Conservation (phyloP, 768 basidiomycete species). For the Cystobasidium onofrii region DNA sequence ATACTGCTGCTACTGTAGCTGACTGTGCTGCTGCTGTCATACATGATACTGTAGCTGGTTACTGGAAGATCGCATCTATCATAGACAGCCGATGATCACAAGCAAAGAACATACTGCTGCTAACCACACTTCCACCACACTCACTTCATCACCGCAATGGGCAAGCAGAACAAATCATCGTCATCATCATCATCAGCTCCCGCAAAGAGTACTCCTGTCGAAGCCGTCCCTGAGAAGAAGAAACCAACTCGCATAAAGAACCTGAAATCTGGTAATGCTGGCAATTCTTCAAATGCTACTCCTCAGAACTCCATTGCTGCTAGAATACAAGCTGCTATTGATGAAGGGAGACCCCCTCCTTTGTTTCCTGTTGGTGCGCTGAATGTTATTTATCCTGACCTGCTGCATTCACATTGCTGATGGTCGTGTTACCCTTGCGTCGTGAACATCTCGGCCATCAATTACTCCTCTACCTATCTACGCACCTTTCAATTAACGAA, state of each 20-base stretch:
- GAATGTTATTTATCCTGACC: too few species aligned
- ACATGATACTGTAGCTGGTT: too few species aligned
- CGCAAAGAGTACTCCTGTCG: neutral
- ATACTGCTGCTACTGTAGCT: too few species aligned
- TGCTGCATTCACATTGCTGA: too few species aligned
- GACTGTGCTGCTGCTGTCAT: too few species aligned
- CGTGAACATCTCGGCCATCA: too few species aligned
- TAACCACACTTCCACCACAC: neutral
- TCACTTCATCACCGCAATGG: neutral
- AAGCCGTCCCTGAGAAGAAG: neutral
- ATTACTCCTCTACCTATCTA: too few species aligned
- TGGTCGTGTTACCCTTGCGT: too few species aligned
- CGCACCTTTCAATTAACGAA: neutral
- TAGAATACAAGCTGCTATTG: slow-evolving; percentile 43
- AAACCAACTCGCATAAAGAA: slow-evolving; percentile 51
- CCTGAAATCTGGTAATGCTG: slow-evolving; percentile 81
- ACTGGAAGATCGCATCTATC: too few species aligned
- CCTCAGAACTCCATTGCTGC: slow-evolving; percentile 44
- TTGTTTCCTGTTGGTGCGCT: slow-evolving; percentile 44
- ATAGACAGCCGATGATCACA: too few species aligned
- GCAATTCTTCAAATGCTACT: slow-evolving; percentile 48
- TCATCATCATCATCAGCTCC: neutral
- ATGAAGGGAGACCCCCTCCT: slow-evolving; percentile 46
- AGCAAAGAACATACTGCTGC: too few species aligned
- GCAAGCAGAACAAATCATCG: slow-evolving; percentile 20